Evolutionary conservation across 495 filamentous ascomycete genomes (phyloP).

Genomic region (Lasiosphaeriaceae sp.): DNA sequence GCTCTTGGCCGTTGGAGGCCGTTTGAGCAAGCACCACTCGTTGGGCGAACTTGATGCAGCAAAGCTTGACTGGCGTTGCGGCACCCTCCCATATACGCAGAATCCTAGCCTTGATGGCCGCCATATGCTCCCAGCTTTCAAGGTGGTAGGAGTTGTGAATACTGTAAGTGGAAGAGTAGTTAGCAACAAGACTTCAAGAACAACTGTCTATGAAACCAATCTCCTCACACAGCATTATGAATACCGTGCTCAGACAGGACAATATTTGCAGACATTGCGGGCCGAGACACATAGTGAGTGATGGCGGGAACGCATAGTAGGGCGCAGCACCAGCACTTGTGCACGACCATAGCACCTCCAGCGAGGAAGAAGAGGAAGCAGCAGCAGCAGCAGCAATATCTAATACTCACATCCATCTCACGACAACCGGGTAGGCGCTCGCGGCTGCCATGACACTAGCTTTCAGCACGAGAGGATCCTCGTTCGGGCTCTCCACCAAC

Average conservation of each 20-base stretch:
- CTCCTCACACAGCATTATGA: neutral
- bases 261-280: neutral
- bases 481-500: constrained; percentile 66
- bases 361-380: neutral
- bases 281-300: neutral
- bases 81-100: constrained; percentile 84
- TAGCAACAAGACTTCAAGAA: constrained; percentile 12
- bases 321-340: neutral
- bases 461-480: constrained; percentile 74
- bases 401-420: constrained; percentile 85
- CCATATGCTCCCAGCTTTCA: constrained; percentile 83
- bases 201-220: neutral
- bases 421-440: constrained; percentile 84
- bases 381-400: constrained; percentile 1
- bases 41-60: constrained; percentile 96
- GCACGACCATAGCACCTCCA: neutral
- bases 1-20: constrained; percentile 74
- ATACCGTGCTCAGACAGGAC: neutral
- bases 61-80: constrained; percentile 70
- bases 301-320: neutral
- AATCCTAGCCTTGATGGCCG: constrained; percentile 82
- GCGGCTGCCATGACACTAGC: constrained; percentile 79
- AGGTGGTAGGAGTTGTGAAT: constrained; percentile 76
- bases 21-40: constrained; percentile 90
- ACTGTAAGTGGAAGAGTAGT: constrained; percentile 43